A percentile compares a stretch with the other conserved stretches of the same genome.
phyloP scores from a whole-genome alignment of 129 eudicot genomes.

The Saposhnikovia divaricata region DNA sequence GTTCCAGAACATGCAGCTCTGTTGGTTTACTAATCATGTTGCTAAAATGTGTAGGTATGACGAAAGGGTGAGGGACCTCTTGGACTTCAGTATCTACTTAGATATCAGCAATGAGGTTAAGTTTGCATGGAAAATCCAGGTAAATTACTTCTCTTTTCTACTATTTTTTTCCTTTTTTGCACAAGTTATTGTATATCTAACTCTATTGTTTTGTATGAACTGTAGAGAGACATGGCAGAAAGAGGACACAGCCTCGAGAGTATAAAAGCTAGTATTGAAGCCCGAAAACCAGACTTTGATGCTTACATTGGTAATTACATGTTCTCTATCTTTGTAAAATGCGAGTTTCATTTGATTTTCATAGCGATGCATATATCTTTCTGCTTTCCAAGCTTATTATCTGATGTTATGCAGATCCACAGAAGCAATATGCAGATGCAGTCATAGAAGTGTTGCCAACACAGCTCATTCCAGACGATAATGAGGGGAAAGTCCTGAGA shows the following conservation, averaged over 20 bases:
- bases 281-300: constrained; percentile 96
- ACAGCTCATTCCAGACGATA: constrained; percentile 84
- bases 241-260: constrained; percentile 99
- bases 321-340: neutral
- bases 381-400: neutral
- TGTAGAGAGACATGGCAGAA: constrained; percentile 99
- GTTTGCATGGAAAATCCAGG: constrained; percentile 99
- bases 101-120: constrained; percentile 94
- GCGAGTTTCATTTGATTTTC: neutral
- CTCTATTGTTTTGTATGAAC: neutral
- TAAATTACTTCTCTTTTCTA: neutral
- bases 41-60: constrained; percentile 47
- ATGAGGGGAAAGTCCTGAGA: constrained; percentile 85
- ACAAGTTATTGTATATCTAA: neutral
- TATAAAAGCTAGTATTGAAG: constrained; percentile 97
- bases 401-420: constrained; percentile 62
- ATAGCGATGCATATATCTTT: too few relatives aligned
- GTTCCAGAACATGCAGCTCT: neutral
- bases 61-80: constrained; percentile 70
- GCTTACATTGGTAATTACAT: constrained; percentile 73
- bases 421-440: constrained; percentile 94
- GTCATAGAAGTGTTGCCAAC: constrained; percentile 97
- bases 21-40: neutral
- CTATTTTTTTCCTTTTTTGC: neutral
- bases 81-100: constrained; percentile 95